Evolutionary conservation across 805 yeast species (phyloP), one percentile per base, ranked within the genome.

Genomic region (Candida broadrunensis): DNA sequence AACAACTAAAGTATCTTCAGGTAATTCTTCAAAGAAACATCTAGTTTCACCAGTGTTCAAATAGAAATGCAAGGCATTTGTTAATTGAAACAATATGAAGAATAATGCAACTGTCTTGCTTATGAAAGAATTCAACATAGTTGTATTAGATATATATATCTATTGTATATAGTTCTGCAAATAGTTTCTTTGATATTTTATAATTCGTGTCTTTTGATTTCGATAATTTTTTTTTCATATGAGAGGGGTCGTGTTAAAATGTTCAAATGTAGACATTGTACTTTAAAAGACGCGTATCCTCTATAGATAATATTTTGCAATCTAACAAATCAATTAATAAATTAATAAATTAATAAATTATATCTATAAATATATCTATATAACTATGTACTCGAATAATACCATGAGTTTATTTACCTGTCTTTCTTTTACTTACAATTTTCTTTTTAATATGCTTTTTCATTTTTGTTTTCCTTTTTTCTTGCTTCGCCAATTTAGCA

Each of bases 11-110:
- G 95, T 80, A 50, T 82, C 85, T 48, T 75, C 72, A 14, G 87
- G 81, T 45, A 91, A 70, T 45, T 85, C 95, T 57, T 90, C 93
- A 54, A 67, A 84, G 61, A 91, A 91, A 64, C 98, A 93, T 51
- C 80, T 80, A 33, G 80, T 75, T 49, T 85, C 85, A 24, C 83
- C 89, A 1, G 90, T 83, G 11, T 78, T 78, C 39, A 88, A 68
- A 60, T 88, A 90, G 60, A 88, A 81, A 61, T 93, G 96, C 44
- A 90, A 69, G 0, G 80, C 88, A 36, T 50, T 48, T 15, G 52
- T 35, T 33, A 47, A 37, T 25, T 51, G 55, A 9, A 49, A n/a
- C 9, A 51, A 44, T 27, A 46, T 36, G n/a, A 52, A 29, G 4
- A 49, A 23, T 11, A 34, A 19, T 26, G 44, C 38, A 13, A 42